Evolutionary conservation across 176 grass and related monocot species (phyloP).

Genomic region (Bromus sterilis): DNA sequence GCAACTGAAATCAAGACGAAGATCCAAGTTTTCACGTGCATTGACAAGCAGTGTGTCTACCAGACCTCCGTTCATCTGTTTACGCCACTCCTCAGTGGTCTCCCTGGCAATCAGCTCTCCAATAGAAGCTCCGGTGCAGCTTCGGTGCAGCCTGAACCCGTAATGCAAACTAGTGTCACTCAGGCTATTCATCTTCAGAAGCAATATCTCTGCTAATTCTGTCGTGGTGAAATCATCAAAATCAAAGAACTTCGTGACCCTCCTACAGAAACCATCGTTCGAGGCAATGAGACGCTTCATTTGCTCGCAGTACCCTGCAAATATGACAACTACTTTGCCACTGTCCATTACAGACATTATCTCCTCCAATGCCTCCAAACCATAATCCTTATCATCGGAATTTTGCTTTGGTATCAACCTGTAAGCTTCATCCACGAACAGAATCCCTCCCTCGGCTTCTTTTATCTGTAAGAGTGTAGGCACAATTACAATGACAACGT

Average conservation of each 20-base stretch:
- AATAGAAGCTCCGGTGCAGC: slow-evolving; percentile 44
- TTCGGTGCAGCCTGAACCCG: slow-evolving; percentile 71
- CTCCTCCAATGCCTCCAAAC: slow-evolving; percentile 95
- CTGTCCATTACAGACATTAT: slow-evolving; percentile 98
- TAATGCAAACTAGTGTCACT: slow-evolving; percentile 51
- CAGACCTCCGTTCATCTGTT: slow-evolving; percentile 86
- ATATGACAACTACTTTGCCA: slow-evolving; percentile 81
- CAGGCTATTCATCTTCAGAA: slow-evolving; percentile 61
- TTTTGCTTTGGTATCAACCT: slow-evolving; percentile 88
- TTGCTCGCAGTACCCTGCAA: slow-evolving; percentile 84
- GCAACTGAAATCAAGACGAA: slow-evolving; percentile 77
- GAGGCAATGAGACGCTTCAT: slow-evolving; percentile 92
- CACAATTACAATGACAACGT: background rate
- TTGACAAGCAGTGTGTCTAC: slow-evolving; percentile 69
- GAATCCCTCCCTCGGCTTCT: slow-evolving; percentile 83
- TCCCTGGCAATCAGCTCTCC: slow-evolving; percentile 54
- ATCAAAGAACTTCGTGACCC: slow-evolving; percentile 85
- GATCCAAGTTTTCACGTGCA: slow-evolving; percentile 81
- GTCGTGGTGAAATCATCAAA: slow-evolving; percentile 72
- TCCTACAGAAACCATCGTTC: slow-evolving; percentile 86
- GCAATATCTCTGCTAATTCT: slow-evolving; percentile 82
- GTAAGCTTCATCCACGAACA: slow-evolving; percentile 97
- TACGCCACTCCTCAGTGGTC: slow-evolving; percentile 51
- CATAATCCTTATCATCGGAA: slow-evolving; percentile 94
- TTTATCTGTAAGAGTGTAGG: slow-evolving; percentile 52